phyloP scores from a whole-genome alignment of 768 basidiomycete genomes.

The Tylopilus intermedius region DNA sequence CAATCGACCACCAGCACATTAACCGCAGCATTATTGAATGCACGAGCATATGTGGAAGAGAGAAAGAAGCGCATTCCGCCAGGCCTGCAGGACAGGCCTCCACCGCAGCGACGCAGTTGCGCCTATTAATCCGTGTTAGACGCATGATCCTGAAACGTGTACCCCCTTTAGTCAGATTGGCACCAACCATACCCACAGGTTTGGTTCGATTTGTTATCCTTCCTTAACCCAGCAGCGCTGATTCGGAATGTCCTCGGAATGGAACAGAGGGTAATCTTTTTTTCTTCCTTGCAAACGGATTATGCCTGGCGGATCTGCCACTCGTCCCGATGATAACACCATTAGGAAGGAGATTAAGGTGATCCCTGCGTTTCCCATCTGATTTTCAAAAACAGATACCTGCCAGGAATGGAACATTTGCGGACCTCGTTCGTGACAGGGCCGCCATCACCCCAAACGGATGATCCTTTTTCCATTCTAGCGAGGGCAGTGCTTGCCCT shows the following conservation, averaged over 20 bases:
- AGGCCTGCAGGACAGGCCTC: conserved; percentile 1
- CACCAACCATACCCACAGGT: background rate
- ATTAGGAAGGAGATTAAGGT: conserved; percentile 14
- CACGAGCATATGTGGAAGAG: background rate
- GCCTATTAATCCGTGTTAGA: conserved; percentile 8
- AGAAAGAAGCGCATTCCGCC: background rate
- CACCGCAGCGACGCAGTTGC: conserved; percentile 5
- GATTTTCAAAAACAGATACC: conserved; percentile 15
- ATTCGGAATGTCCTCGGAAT: conserved; percentile 16
- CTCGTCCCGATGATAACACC: conserved; percentile 17
- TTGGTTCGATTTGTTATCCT: conserved; percentile 2
- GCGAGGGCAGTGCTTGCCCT: conserved; percentile 18
- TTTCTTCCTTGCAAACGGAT: conserved; percentile 1
- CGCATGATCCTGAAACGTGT: conserved; percentile 18
- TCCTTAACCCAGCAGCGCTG: background rate
- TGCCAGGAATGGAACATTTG: conserved; percentile 11
- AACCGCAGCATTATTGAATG: conserved; percentile 1
- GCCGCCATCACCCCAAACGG: conserved; percentile 13
- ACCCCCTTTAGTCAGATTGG: conserved; percentile 7
- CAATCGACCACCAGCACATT: background rate
- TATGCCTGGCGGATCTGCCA: conserved; percentile 8
- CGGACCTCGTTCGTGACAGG: conserved; percentile 11
- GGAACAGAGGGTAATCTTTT: background rate
- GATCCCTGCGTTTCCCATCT: conserved; percentile 12
- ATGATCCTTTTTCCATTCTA: conserved; percentile 16